Conservation (phyloP, 2,329 filamentous ascomycete species). For the Beauveria brongniartii region DNA sequence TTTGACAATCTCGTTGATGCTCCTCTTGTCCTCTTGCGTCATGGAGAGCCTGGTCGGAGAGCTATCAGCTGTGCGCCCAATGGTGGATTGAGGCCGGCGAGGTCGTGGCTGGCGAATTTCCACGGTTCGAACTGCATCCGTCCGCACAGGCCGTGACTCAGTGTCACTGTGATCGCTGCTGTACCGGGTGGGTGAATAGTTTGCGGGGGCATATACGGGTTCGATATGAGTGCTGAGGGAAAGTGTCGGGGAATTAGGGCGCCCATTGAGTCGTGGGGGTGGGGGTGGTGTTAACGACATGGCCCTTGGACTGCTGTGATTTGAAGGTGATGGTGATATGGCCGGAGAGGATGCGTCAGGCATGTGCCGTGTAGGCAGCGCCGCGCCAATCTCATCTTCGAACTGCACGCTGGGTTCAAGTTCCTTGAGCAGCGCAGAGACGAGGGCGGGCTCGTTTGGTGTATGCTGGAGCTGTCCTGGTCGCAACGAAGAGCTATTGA, state of each 20-base stretch:
- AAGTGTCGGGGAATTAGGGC: slow-evolving; percentile 57
- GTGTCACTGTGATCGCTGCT: slow-evolving; percentile 40
- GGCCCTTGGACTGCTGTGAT: slow-evolving; percentile 58
- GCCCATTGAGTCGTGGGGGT: slow-evolving; percentile 39
- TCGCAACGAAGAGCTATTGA: slow-evolving; percentile 1
- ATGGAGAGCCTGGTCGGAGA: slow-evolving; percentile 61
- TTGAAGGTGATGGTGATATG: slow-evolving; percentile 56
- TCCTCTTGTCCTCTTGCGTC: slow-evolving; percentile 77
- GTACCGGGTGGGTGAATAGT: slow-evolving; percentile 56
- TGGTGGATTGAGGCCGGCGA: slow-evolving; percentile 34
- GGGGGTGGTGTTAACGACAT: slow-evolving; percentile 64
- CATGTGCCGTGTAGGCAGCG: slow-evolving; percentile 22
- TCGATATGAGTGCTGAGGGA: slow-evolving; percentile 64
- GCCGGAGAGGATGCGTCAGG: slow-evolving; percentile 49
- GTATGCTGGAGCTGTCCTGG: background rate
- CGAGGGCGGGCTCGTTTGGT: slow-evolving; percentile 62
- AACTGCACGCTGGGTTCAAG: slow-evolving; percentile 60
- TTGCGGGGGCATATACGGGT: slow-evolving; percentile 65
- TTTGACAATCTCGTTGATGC: slow-evolving; percentile 82
- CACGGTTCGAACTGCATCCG: slow-evolving; percentile 26
- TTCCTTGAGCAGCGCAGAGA: slow-evolving; percentile 81
- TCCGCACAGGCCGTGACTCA: slow-evolving; percentile 24
- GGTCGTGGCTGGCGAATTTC: slow-evolving; percentile 47
- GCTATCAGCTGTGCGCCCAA: slow-evolving; percentile 47
- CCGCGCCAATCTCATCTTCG: slow-evolving; percentile 41